Evolutionary conservation across 1,284 basidiomycete genomes (phyloP).

Genomic region (Irpex sp.): DNA sequence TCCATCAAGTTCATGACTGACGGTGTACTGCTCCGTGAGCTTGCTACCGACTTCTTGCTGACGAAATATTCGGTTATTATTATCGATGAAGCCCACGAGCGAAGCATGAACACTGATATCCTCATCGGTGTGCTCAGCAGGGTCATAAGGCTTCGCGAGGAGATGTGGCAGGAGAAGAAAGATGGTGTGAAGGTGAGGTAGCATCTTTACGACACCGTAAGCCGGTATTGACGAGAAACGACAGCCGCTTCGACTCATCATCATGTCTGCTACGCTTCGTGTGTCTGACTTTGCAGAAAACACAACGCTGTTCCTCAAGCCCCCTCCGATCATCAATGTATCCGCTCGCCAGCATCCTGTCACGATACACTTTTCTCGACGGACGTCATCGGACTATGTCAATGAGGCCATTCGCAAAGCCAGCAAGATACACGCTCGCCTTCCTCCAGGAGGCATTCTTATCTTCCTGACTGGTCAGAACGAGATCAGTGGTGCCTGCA

Average conservation of each 20-base stretch:
- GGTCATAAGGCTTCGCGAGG: conserved; percentile 84
- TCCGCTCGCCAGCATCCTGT: conserved; percentile 93
- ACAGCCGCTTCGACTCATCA: conserved; percentile 87
- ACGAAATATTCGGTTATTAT: conserved; percentile 92
- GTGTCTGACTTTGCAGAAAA: conserved; percentile 94
- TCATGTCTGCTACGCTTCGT: conserved; percentile 98
- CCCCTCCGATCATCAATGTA: conserved; percentile 91
- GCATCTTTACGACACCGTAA: not conserved
- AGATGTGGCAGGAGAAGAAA: conserved; percentile 79
- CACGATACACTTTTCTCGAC: conserved; percentile 89
- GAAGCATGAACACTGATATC: conserved; percentile 98
- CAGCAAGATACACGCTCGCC: conserved; percentile 70
- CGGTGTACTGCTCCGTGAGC: conserved; percentile 91
- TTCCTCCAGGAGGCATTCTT: conserved; percentile 70
- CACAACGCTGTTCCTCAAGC: conserved; percentile 72
- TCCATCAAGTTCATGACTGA: conserved; percentile 99
- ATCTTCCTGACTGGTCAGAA: conserved; percentile 80
- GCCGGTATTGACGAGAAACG: not conserved
- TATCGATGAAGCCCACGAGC: conserved; percentile 97
- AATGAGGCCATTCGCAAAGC: conserved; percentile 90
- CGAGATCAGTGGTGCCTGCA: conserved; percentile 66
- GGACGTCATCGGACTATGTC: conserved; percentile 87
- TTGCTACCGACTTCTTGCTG: conserved; percentile 88
- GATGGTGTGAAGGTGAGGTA: conserved; percentile 55
- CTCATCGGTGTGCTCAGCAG: conserved; percentile 94